Evolutionary conservation across 2,329 filamentous ascomycete species (phyloP).

Genomic region (Dothidotthia symphoricarpi): DNA sequence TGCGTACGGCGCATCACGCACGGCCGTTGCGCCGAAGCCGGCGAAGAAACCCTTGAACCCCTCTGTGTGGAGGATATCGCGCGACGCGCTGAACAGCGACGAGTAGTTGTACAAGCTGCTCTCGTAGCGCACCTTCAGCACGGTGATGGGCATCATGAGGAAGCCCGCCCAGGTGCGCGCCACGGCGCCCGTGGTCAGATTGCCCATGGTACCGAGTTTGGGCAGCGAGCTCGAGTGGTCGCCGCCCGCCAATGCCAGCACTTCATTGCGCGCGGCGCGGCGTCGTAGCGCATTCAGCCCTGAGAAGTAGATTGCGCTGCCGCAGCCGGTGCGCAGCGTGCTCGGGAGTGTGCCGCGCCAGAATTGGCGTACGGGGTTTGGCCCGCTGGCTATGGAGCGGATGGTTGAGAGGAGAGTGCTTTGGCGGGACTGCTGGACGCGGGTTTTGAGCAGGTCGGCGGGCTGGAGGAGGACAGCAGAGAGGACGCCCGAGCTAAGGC

Average conservation of each 20-base stretch:
- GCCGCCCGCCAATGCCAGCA: constrained; percentile 20
- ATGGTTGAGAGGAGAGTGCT: constrained; percentile 67
- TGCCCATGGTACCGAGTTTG: constrained; percentile 77
- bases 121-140: constrained; percentile 96
- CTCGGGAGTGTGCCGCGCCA: constrained; percentile 94
- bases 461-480: constrained; percentile 91
- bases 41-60: constrained; percentile 85
- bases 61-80: constrained; percentile 70
- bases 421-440: constrained; percentile 81
- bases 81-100: constrained; percentile 68
- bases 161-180: constrained; percentile 86
- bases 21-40: constrained; percentile 88
- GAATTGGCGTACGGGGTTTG: constrained; percentile 67
- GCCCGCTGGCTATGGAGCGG: constrained; percentile 65
- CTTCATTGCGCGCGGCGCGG: constrained; percentile 46
- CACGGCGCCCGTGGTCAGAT: constrained; percentile 78
- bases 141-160: constrained; percentile 90
- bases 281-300: constrained; percentile 81
- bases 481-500: constrained; percentile 80
- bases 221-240: constrained; percentile 69
- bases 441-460: constrained; percentile 92
- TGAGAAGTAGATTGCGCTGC: constrained; percentile 91
- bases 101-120: constrained; percentile 81
- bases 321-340: constrained; percentile 88
- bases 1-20: constrained; percentile 94